Base-by-base conservation (phyloP, 208 protist genomes). In the Trypanosoma cruzi region DNA sequence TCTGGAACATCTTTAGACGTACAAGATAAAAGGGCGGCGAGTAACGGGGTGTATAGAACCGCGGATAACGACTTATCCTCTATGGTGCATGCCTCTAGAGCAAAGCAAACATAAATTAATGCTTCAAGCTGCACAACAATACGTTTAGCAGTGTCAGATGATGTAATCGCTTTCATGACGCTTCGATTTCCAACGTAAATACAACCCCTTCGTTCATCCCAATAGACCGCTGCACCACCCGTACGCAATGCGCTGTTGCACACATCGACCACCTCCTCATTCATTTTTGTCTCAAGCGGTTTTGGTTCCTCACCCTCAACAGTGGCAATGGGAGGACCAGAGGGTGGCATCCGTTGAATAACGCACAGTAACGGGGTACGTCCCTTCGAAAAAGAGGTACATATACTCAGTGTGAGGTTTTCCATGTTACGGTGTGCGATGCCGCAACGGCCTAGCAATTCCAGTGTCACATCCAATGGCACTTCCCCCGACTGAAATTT, bases 401-500 rank as follows among this genome's bases (percentile, higher is more conserved):
- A 32, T 26, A 57, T 10, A 48, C 58, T 66, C 22, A 72, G n/a
- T 52, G 56, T 59, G 50, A 72, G 24, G 20, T 59, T 73, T 24
- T 65, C 76, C 50, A 92, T 68, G 10, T 77, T 77, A 24, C 82
- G 90, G 7, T 66, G 64, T 37, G 77, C 75, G n/a, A 95, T 59
- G 13, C 86, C 86, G 29, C 88, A 78, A 18, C 70, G 63, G 0
- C 58, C 73, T 34, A 95, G 67, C n/a, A 91, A 26, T 18, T 76
- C 71, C 5, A 73, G 68, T n/a, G 87, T 65, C 4, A 79, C 49
- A 3, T 50, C 32, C 20, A 95, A 49, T 14, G 84, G 52, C 2
- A 95, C 70, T 64, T 95, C 86, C 0, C 86, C 89, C 32, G 76
- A 83, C 61, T 73, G 71, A 65, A 80, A 84, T 28, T 68, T 58